Conservation (phyloP, 176 grass and related monocot species). For the Oryza glaberrima region DNA sequence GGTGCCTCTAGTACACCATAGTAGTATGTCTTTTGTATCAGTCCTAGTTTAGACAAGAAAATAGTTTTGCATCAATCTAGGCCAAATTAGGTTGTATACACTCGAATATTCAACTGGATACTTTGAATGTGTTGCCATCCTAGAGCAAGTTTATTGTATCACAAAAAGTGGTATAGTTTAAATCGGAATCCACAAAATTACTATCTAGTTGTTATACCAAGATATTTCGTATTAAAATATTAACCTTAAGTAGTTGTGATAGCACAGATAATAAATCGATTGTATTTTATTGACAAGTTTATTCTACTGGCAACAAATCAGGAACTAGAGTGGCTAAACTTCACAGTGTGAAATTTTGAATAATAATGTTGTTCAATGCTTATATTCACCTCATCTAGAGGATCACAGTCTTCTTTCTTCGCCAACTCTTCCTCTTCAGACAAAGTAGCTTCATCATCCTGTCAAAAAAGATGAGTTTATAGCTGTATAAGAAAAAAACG, state of each 20-base stretch:
- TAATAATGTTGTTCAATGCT: constrained; percentile 24
- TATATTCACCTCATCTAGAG: constrained; percentile 67
- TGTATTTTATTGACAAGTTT: constrained; percentile 20
- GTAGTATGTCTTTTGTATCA: not conserved
- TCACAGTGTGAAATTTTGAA: not conserved
- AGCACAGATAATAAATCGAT: constrained; percentile 13
- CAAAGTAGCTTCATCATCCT: constrained; percentile 97
- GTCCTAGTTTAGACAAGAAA: not conserved
- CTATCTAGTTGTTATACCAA: not conserved
- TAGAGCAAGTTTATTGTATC: constrained; percentile 1
- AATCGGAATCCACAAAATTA: not conserved
- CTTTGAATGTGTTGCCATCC: not conserved
- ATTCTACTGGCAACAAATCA: not conserved
- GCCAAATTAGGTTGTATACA: not conserved
- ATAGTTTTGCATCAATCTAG: not conserved
- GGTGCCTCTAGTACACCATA: constrained; percentile 1
- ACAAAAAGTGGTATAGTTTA: constrained; percentile 7
- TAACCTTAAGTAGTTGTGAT: constrained; percentile 2
- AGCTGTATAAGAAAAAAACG: not conserved
- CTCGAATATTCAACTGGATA: not conserved
- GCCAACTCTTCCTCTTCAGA: constrained; percentile 95
- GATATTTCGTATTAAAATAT: not conserved
- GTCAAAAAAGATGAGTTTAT: constrained; percentile 34
- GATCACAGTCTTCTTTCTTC: constrained; percentile 70
- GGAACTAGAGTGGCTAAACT: constrained; percentile 29